These are phyloP conservation scores for Aspergillus asperescens DNA, from an alignment of 495 filamentous ascomycete genomes.

Conservation along the genomic window DNA sequence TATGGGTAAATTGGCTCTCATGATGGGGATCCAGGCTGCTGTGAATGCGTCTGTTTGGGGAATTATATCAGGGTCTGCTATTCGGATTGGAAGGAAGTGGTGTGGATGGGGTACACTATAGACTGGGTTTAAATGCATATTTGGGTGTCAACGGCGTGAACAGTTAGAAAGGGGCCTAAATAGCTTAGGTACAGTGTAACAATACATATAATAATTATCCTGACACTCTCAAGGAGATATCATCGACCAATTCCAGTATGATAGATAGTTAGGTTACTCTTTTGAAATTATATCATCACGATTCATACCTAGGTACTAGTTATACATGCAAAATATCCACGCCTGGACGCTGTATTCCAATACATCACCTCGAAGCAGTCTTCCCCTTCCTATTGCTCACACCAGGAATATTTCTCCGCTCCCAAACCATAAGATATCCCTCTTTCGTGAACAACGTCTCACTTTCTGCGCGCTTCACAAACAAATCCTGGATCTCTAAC, in stretches of 20 bases:
- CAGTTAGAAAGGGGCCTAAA: too few species aligned
- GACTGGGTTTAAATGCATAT: constrained; percentile 5
- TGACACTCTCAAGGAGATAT: not conserved
- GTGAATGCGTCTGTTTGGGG: constrained; percentile 44
- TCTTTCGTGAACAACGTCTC: constrained; percentile 90
- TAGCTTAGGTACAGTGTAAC: not conserved
- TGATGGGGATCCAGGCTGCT: constrained; percentile 43
- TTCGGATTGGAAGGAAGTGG: constrained; percentile 41
- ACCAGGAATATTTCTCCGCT: constrained; percentile 61
- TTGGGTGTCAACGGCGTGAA: too few species aligned
- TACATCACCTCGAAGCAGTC: constrained; percentile 18
- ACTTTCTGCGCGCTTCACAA: constrained; percentile 76
- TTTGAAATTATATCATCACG: not conserved
- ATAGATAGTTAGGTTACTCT: not conserved
- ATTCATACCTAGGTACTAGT: not conserved
- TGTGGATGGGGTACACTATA: constrained; percentile 46
- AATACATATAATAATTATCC: not conserved
- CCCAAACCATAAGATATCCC: constrained; percentile 95
- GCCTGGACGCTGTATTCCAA: not conserved
- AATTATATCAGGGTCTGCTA: constrained; percentile 36
- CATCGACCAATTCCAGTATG: too few species aligned
- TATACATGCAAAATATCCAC: constrained; percentile 9
- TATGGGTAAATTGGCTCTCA: constrained; percentile 38
- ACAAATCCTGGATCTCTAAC: constrained; percentile 91
- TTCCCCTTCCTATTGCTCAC: constrained; percentile 43